Evolutionary conservation across 2,329 filamentous ascomycete species (phyloP).

Genomic region (Colletotrichum lindemuthianum): DNA sequence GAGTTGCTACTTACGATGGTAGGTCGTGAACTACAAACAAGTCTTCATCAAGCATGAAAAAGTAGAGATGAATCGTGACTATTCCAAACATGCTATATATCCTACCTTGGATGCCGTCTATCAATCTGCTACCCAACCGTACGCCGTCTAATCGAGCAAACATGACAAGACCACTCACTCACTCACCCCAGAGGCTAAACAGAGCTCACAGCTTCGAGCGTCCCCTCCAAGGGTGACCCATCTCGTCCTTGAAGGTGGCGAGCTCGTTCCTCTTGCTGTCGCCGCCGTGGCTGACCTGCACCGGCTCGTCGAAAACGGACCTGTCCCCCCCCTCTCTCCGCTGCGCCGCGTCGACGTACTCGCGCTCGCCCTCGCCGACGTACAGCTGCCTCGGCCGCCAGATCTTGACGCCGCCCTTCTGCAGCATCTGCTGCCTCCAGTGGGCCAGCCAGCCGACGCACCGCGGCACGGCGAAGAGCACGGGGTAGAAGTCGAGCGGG

Average conservation of each 20-base stretch:
- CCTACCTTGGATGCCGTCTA: background rate
- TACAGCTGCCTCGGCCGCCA: constrained; percentile 61
- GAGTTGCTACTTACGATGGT: no score
- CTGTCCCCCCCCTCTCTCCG: constrained; percentile 46
- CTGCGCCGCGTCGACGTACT: constrained; percentile 52
- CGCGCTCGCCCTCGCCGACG: constrained; percentile 54
- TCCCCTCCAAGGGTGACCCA: constrained; percentile 39
- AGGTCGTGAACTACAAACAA: no score
- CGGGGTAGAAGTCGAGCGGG: constrained; percentile 62
- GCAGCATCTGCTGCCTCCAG: constrained; percentile 62
- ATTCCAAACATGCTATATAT: constrained; percentile 14
- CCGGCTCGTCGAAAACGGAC: constrained; percentile 48
- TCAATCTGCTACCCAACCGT: background rate
- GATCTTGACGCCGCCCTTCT: constrained; percentile 58
- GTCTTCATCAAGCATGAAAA: background rate
- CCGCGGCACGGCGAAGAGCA: constrained; percentile 60
- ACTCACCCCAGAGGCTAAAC: no score
- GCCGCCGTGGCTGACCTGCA: constrained; percentile 50
- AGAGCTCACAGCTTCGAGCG: constrained; percentile 24
- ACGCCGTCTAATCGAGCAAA: background rate
- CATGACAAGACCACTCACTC: no score
- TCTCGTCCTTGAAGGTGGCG: constrained; percentile 52
- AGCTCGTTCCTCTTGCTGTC: constrained; percentile 54
- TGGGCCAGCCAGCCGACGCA: constrained; percentile 63
- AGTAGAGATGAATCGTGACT: background rate